Base-by-base conservation (phyloP, 2,329 filamentous ascomycete species). In the Xylaria sp. region DNA sequence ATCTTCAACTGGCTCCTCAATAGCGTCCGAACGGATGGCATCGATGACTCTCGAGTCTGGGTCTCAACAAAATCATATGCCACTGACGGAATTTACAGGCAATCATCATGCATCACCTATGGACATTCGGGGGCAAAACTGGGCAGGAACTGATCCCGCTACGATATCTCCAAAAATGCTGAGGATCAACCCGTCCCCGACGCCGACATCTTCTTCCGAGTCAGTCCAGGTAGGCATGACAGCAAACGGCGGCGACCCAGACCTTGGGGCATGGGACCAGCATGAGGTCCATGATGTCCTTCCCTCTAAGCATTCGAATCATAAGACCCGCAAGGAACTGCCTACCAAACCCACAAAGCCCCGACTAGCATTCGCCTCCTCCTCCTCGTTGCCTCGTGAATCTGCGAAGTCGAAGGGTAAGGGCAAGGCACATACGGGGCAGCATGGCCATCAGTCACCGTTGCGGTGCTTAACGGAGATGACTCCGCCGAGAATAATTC, bases 141-240 rank as follows among this genome's bases (percentile, higher is more conserved):
- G 72, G 73, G 28, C 49, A 26, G 33, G 65, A 42, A 60, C 46
- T 44, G 74, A 67, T 49, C 72, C 75, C 20, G 61, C 75, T 10
- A 78, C 76, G 10, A 76, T 78, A 49, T 77, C 76, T 20, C 76
- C 76, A 9, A 76, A 75, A 64, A 73, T 76, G 71, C 54, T 78
- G 60, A 72, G 71, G 40, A 74, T 78, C 42, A 70, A 75, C n/a
- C 75, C 74, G 15, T 76, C 76, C 9, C 76, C 75, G 10, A 76
- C 76, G 7, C 75, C 73, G 20, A 72, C 69, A 20, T 74, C 75
- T 2, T 77, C 75, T n/a, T 73, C 73, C 6, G 75, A 77, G 60
- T 76, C 75, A 15, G 64, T 72, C 6, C 73, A 72, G 23, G 68
- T 69, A 59, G 67, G 53, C 42, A 61, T 74, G 36, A 7, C 38